Conservation (phyloP, 163 green algal species). For the Scenedesmus sp. region DNA sequence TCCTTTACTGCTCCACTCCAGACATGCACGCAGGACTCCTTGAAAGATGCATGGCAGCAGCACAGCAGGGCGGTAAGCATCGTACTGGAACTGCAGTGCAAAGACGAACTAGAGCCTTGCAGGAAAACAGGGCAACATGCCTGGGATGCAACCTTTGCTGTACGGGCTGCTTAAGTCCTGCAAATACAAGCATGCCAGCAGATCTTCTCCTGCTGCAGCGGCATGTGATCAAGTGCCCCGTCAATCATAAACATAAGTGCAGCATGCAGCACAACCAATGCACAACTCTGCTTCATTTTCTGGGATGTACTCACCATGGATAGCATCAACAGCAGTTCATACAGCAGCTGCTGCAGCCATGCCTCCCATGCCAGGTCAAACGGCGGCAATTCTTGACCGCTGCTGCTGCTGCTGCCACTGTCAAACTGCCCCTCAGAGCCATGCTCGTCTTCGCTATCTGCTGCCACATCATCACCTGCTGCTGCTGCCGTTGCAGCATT, state of each 20-base stretch:
- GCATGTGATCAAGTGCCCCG: too few species aligned
- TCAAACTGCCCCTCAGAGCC: neutral
- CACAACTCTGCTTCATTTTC: too few species aligned
- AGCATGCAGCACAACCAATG: too few species aligned
- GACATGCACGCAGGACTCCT: constrained; percentile 61
- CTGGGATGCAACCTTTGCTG: too few species aligned
- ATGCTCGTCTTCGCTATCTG: neutral
- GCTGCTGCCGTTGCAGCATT: neutral
- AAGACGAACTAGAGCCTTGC: too few species aligned
- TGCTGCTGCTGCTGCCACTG: constrained; percentile 10
- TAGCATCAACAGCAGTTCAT: constrained; percentile 71
- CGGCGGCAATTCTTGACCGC: neutral
- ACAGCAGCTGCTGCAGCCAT: constrained; percentile 84
- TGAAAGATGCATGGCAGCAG: neutral
- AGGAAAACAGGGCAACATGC: too few species aligned
- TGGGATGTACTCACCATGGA: neutral
- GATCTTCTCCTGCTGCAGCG: too few species aligned
- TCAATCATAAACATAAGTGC: too few species aligned
- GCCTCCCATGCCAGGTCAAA: constrained; percentile 60
- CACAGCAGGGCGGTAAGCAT: neutral
- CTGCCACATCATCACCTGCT: neutral
- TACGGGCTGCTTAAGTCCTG: too few species aligned
- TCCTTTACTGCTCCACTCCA: constrained; percentile 74
- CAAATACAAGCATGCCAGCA: too few species aligned
- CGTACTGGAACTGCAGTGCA: too few species aligned